Evolutionary conservation across 139 green algal genomes (phyloP), one percentile per base, ranked within the genome.

Genomic region (Deuterostichococcus epilithicus): DNA sequence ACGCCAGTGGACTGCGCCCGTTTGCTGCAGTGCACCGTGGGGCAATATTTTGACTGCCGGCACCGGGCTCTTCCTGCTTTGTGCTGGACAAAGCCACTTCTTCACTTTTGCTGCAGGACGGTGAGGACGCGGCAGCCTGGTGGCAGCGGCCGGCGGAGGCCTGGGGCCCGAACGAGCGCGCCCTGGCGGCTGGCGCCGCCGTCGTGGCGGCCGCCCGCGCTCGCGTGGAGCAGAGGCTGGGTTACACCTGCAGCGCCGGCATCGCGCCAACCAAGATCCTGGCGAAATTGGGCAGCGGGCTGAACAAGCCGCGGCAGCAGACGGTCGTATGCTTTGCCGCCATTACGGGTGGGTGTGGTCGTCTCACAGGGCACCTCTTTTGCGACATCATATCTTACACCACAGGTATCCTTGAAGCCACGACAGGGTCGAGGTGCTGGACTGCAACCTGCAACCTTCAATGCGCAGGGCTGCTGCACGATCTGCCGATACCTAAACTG

Each of bases 291-390:
- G 85, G 68, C 81, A 81, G 83, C 72, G 91, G 84, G 42, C 78
- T 97, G 83, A 86, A 97, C 86, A 97, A 97, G 83, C 93, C 93
- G 15, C 73, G 73, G 0, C 89, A 95, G 80, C 89, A 96, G 82
- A 97, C 93, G 25, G 52, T 97, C 37, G 84, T 97, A 20, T 84
- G 88, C 5, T 68, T 78, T 5, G 68, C 67, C 3, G 83, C 82
- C 28, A 86, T 96, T 5, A 74, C 82, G 0, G 76, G 52, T 63
- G 52, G 3, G 3, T n/a, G 52, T 8, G 42, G 8, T 52, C n/a
- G n/a, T n/a, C n/a, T n/a, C n/a, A n/a, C n/a, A n/a, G n/a, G n/a
- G n/a, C n/a, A n/a, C n/a, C n/a, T n/a, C n/a, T n/a, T n/a, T n/a
- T n/a, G n/a, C n/a, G n/a, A n/a, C n/a, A n/a, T n/a, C n/a, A n/a